These are phyloP conservation scores for Simplicillium aogashimaense DNA, from an alignment of 2,329 filamentous ascomycete species.

Conservation along the genomic window DNA sequence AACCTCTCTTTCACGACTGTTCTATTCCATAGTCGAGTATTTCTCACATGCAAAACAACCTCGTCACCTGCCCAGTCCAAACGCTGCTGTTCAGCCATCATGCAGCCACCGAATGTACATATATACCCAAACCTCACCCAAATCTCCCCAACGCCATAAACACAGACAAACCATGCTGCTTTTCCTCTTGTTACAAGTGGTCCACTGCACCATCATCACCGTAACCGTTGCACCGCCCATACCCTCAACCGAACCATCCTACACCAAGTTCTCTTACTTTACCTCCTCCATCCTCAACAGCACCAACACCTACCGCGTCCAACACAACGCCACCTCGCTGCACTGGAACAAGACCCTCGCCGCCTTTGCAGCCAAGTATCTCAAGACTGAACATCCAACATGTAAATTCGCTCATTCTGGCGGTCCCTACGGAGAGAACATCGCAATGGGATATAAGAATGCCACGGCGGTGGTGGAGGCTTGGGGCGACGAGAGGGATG, in stretches of 20 bases:
- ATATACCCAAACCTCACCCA: no score
- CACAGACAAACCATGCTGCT: no score
- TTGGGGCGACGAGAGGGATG: conserved; percentile 46
- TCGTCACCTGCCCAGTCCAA: no score
- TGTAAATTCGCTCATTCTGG: conserved; percentile 46
- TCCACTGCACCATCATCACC: conserved; percentile 11
- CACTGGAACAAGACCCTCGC: conserved; percentile 58
- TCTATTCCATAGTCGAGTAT: no score
- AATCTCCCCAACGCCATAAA: no score
- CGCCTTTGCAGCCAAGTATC: conserved; percentile 41
- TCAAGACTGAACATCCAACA: conserved; percentile 17
- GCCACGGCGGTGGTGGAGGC: conserved; percentile 48
- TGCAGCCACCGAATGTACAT: no score
- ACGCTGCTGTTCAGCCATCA: no score
- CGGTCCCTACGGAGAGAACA: conserved; percentile 64
- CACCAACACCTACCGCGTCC: conserved; percentile 54
- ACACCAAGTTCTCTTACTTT: conserved; percentile 24
- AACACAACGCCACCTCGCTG: conserved; percentile 50
- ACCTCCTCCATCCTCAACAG: conserved; percentile 48
- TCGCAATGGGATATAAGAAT: conserved; percentile 57
- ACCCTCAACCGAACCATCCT: conserved; percentile 24
- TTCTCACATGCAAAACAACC: no score
- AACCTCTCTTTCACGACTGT: no score
- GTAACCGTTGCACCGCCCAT: conserved; percentile 21
- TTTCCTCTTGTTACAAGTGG: no score